Conservation (phyloP, 2,329 filamentous ascomycete species). For the Chaetoscypha palmicola region DNA sequence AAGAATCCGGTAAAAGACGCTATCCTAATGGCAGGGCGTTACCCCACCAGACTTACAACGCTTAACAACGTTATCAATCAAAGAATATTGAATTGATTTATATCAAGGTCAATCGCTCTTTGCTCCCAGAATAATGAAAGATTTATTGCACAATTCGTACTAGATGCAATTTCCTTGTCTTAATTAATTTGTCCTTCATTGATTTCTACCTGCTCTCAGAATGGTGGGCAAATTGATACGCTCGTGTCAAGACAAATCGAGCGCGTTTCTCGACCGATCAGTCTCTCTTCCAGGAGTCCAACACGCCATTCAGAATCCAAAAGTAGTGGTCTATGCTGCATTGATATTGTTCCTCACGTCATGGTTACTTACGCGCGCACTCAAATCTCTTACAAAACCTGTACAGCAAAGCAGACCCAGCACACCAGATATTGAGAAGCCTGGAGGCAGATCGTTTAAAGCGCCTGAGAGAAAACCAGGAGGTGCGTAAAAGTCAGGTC, state of each 20-base stretch:
- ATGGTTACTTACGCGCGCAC: constrained; percentile 21
- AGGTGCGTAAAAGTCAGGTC: too few relatives aligned
- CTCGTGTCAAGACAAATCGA: constrained; percentile 6
- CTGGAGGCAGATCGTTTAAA: constrained; percentile 22
- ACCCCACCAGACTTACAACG: constrained; percentile 12
- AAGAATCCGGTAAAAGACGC: constrained; percentile 12
- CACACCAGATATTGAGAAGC: constrained; percentile 28
- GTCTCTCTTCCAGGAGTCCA: not conserved
- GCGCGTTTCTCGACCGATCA: too few relatives aligned
- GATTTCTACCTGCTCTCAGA: too few relatives aligned
- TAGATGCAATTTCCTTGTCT: too few relatives aligned
- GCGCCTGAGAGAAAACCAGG: constrained; percentile 26
- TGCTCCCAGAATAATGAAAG: too few relatives aligned
- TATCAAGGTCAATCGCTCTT: too few relatives aligned
- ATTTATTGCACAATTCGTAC: too few relatives aligned
- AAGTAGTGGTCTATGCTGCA: constrained; percentile 18
- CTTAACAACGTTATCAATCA: too few relatives aligned
- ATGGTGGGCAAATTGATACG: too few relatives aligned
- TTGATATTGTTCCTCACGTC: constrained; percentile 12
- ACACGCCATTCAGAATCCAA: constrained; percentile 12
- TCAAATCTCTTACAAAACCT: constrained; percentile 20
- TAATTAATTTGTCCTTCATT: too few relatives aligned
- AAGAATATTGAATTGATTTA: too few relatives aligned
- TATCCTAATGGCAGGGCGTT: constrained; percentile 14
- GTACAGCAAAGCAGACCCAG: constrained; percentile 12